Conservation (phyloP, 2,329 filamentous ascomycete species). For the Aspergillus sp. region DNA sequence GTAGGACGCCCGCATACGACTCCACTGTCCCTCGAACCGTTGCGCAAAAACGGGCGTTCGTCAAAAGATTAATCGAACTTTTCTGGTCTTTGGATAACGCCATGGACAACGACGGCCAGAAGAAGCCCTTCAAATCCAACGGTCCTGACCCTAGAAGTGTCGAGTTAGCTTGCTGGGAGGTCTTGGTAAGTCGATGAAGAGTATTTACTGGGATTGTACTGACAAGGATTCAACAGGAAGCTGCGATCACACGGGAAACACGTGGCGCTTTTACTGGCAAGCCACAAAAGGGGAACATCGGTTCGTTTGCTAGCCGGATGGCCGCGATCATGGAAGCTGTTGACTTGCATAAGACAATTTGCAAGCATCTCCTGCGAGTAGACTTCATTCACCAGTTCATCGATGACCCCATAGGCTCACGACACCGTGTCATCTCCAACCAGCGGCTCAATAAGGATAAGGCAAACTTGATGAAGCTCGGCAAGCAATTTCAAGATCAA, state of each 20-base stretch:
- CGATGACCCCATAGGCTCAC: conserved; percentile 34
- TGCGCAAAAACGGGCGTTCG: conserved; percentile 24
- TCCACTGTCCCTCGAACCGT: conserved; percentile 26
- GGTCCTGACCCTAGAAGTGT: conserved; percentile 25
- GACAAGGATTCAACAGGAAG: conserved; percentile 18
- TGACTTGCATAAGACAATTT: conserved; percentile 38
- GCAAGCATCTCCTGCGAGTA: conserved; percentile 40
- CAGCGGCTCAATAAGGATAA: conserved; percentile 35
- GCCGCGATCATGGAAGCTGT: conserved; percentile 20
- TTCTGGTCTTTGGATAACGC: conserved; percentile 23
- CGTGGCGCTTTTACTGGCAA: conserved; percentile 26
- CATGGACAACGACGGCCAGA: conserved; percentile 23
- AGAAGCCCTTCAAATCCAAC: conserved; percentile 29
- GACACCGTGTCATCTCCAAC: conserved; percentile 33
- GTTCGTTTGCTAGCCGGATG: conserved; percentile 25
- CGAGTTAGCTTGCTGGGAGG: conserved; percentile 34
- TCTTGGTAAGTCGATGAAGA: conserved; percentile 25
- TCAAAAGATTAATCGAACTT: conserved; percentile 25
- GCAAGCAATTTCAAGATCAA: conserved; percentile 26
- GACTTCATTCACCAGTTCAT: conserved; percentile 34
- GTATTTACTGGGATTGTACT: background rate
- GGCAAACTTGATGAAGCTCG: conserved; percentile 31
- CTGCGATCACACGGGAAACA: conserved; percentile 25
- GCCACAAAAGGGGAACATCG: conserved; percentile 21
- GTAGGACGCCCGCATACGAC: conserved; percentile 15